phyloP scores from a whole-genome alignment of 345 rosid species.

The Anastatica hierochuntica region DNA sequence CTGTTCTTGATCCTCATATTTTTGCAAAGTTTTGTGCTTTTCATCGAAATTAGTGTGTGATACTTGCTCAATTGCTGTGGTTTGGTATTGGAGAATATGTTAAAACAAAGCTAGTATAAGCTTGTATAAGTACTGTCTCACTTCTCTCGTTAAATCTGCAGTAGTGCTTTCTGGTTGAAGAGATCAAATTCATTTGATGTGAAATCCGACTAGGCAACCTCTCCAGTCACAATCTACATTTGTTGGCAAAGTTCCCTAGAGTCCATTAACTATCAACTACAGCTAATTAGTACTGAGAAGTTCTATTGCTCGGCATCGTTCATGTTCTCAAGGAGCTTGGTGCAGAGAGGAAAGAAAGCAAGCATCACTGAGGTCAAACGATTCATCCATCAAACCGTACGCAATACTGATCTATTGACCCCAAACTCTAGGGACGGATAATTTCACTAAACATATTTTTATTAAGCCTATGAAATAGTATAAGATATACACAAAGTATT shows the following conservation, averaged over 20 bases:
- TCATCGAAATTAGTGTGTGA: background rate
- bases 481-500: conserved; percentile 1
- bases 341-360: no score
- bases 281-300: no score
- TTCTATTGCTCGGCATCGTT: no score
- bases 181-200: background rate
- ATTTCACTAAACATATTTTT: background rate
- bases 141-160: no score
- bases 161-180: background rate
- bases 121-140: background rate
- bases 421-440: background rate
- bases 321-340: no score
- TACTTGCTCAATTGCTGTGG: background rate
- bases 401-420: background rate
- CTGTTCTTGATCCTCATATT: background rate
- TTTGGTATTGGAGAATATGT: background rate
- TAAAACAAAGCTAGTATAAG: background rate
- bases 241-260: no score
- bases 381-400: background rate
- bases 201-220: no score
- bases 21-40: background rate
- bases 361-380: no score
- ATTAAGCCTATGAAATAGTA: background rate
- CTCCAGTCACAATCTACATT: no score
- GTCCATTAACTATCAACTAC: no score